Base-by-base conservation (phyloP, 257 asterid species). In the Capsicum pubescens region DNA sequence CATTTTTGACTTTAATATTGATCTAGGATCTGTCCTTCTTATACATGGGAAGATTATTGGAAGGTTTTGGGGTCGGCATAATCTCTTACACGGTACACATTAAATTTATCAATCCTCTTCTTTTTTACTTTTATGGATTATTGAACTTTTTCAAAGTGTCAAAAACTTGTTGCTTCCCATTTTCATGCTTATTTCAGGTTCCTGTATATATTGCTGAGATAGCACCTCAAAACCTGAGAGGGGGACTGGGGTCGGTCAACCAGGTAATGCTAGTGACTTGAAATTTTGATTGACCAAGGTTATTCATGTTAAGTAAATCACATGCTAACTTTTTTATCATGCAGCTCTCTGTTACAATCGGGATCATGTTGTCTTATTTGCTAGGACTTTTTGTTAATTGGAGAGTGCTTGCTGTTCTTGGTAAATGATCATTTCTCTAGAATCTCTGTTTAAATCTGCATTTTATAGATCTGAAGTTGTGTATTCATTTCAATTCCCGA, bases 201-300 rank as follows among this genome's bases (percentile, higher is more conserved):
- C 99, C 98, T 59, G 98, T 95, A 54, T 95, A 94, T 83, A 95
- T 95, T 66, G 99, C 99, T 46, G 99, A 94, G 90, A 93, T 95
- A 85, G 97, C 99, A 13, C 98, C 98, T 1, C 93, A 93, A 69
- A 94, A 92, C 85, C 64, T 95, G 87, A 92, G 99, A 90, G 99
- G 99, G 68, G 89, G 85, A 17, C 79, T 95, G 76, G 98, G 98
- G 67, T 94, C 99, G 7, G 98, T 95, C 67, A 94, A 95, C 87
- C 98, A 95, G 99, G 98, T 95, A 80, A 39, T 63, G 84, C 77
- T 42, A 64, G 50, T 57, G 56, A 36, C 21, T 8, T 32, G 14
- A 66, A 35, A n/a, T 68, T 44, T 26, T 58, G 17, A 44, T 84
- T 70, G 17, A 9, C 57, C 50, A 26, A 54, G 12, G 83, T 63